phyloP scores from a whole-genome alignment of 2,329 filamentous ascomycete species.

The Hirsutella minnesotensis region DNA sequence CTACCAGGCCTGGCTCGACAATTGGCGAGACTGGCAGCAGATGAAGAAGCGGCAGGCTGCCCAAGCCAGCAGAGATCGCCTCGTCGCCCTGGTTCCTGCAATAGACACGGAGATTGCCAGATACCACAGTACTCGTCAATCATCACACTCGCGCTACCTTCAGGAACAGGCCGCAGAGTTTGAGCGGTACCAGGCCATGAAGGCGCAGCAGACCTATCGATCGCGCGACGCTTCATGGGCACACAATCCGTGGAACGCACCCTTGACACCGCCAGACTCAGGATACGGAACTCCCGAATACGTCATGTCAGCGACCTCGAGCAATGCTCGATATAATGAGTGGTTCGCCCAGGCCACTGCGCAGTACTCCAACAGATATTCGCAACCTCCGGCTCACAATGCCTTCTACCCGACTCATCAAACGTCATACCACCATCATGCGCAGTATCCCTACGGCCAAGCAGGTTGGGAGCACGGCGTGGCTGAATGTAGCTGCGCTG shows the following conservation, averaged over 20 bases:
- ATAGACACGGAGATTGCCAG: constrained; percentile 31
- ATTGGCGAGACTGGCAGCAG: constrained; percentile 46
- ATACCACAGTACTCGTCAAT: constrained; percentile 25
- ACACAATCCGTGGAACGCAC: constrained; percentile 33
- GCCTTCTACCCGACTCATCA: constrained; percentile 29
- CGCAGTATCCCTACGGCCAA: constrained; percentile 33
- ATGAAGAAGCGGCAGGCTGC: constrained; percentile 41
- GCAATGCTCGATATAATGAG: constrained; percentile 44
- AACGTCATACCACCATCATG: constrained; percentile 23
- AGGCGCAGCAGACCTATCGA: constrained; percentile 28
- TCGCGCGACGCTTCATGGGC: constrained; percentile 32
- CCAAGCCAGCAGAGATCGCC: constrained; percentile 36
- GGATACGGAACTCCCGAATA: constrained; percentile 51
- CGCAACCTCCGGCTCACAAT: constrained; percentile 28
- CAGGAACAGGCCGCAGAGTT: constrained; percentile 45
- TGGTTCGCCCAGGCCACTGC: constrained; percentile 38
- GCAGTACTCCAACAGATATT: constrained; percentile 32
- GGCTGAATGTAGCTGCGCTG: constrained; percentile 37
- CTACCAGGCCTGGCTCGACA: constrained; percentile 50
- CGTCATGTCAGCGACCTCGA: constrained; percentile 39
- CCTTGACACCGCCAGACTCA: constrained; percentile 48
- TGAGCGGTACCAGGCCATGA: constrained; percentile 34
- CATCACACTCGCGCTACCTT: constrained; percentile 33
- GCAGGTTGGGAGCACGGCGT: constrained; percentile 39
- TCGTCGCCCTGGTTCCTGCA: constrained; percentile 34